Percentiles rank a stretch among this genome's conserved stretches.
Evolutionary conservation across 2,329 filamentous ascomycete genomes (phyloP).

Genomic region (Colletotrichum godetiae): DNA sequence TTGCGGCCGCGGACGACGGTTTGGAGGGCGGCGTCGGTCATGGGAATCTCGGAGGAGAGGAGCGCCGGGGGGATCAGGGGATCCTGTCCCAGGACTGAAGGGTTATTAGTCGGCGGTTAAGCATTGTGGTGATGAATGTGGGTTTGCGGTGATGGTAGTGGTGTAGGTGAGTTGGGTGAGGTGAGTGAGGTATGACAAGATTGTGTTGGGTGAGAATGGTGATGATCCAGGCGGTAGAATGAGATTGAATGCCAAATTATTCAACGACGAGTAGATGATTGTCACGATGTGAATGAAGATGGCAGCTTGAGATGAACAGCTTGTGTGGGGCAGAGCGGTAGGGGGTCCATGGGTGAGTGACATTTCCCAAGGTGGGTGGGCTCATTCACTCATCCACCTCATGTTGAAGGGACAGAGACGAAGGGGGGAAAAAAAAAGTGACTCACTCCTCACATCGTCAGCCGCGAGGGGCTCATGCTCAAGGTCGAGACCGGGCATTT

Average conservation of each 20-base stretch:
- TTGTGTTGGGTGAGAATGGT: background rate
- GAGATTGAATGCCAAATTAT: background rate
- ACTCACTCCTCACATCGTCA: conserved; percentile 58
- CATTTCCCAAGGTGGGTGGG: conserved; percentile 7
- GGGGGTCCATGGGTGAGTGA: conserved; percentile 6
- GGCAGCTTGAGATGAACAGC: background rate
- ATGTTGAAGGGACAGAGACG: background rate
- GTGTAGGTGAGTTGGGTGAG: background rate
- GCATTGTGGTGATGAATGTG: conserved; percentile 38
- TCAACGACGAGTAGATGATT: background rate
- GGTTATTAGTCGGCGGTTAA: conserved; percentile 37
- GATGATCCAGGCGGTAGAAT: background rate
- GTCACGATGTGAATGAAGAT: background rate
- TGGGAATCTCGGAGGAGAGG: conserved; percentile 87
- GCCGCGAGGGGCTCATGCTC: conserved; percentile 50
- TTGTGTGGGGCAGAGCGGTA: conserved; percentile 1
- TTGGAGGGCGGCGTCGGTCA: conserved; percentile 69
- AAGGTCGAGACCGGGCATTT: conserved; percentile 56
- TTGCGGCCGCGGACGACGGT: conserved; percentile 79
- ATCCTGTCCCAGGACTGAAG: conserved; percentile 89
- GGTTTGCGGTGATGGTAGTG: background rate
- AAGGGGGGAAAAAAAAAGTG: background rate
- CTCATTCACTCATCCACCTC: background rate
- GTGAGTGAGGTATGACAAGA: background rate
- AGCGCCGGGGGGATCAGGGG: conserved; percentile 90